phyloP scores from a whole-genome alignment of 169 alveolate genomes.

The Plasmodium cynomolgi region DNA sequence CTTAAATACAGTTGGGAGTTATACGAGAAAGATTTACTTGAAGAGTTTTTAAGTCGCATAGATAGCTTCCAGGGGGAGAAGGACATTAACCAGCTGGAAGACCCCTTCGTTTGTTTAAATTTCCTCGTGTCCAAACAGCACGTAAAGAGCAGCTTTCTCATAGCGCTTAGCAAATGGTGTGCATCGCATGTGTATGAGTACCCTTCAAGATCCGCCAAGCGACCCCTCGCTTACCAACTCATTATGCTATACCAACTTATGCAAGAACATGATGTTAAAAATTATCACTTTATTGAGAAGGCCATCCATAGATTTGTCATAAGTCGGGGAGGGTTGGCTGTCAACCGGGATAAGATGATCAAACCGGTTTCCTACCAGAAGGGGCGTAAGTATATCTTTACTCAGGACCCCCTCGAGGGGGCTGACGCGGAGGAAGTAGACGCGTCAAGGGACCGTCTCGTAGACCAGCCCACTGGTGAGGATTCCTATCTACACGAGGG shows the following conservation, averaged over 20 bases:
- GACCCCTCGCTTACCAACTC: slow-evolving; percentile 82
- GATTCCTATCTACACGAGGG: not conserved
- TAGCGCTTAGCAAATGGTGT: slow-evolving; percentile 85
- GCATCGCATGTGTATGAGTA: slow-evolving; percentile 83
- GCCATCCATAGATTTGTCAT: slow-evolving; percentile 58
- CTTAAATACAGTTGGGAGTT: slow-evolving; percentile 22
- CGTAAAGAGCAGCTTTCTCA: slow-evolving; percentile 70
- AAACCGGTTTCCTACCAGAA: slow-evolving; percentile 62
- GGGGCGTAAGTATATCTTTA: slow-evolving; percentile 47
- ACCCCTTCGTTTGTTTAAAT: slow-evolving; percentile 84
- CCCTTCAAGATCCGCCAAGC: slow-evolving; percentile 82
- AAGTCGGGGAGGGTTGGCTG: slow-evolving; percentile 56
- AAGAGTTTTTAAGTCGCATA: slow-evolving; percentile 21
- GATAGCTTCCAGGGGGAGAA: slow-evolving; percentile 74
- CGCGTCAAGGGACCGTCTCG: not conserved
- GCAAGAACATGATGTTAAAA: slow-evolving; percentile 36
- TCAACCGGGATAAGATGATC: slow-evolving; percentile 44
- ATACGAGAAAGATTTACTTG: slow-evolving; percentile 55
- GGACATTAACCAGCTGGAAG: slow-evolving; percentile 80
- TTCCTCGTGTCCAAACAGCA: slow-evolving; percentile 10
- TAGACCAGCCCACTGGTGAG: not conserved
- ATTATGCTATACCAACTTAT: slow-evolving; percentile 79
- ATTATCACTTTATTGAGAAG: slow-evolving; percentile 63
- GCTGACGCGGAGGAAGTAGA: not conserved
- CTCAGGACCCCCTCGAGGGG: slow-evolving; percentile 26